Percentiles rank a stretch among this genome's conserved stretches.
Evolutionary conservation across 2,329 filamentous ascomycete species (phyloP).

Genomic region (Aspergillus clavatus): DNA sequence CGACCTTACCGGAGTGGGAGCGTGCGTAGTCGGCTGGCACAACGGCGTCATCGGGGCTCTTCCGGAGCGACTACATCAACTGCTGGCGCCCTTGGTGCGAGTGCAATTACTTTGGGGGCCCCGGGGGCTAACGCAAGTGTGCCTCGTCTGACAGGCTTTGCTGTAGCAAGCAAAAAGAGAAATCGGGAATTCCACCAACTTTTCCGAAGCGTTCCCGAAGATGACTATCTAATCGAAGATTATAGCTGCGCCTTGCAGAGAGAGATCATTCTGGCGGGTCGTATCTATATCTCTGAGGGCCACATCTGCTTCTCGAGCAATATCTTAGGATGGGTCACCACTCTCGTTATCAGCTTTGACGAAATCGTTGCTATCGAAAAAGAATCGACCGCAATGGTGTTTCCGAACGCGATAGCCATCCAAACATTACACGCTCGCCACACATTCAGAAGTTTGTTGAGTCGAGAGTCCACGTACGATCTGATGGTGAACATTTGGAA

Average conservation of each 20-base stretch:
- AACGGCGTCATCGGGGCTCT: constrained; percentile 73
- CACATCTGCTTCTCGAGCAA: constrained; percentile 99
- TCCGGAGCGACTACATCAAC: constrained; percentile 66
- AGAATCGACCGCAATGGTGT: constrained; percentile 88
- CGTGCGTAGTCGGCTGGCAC: constrained; percentile 59
- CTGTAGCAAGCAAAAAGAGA: constrained; percentile 90
- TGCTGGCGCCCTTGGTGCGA: constrained; percentile 68
- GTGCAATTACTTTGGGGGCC: constrained; percentile 64
- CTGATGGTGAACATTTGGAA: constrained; percentile 98
- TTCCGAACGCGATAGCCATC: constrained; percentile 96
- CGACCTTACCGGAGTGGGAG: constrained; percentile 61
- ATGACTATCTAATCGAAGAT: constrained; percentile 97
- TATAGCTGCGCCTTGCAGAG: constrained; percentile 95
- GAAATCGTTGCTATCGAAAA: constrained; percentile 97
- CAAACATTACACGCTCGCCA: constrained; percentile 93
- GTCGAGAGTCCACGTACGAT: constrained; percentile 92
- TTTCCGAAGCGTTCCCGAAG: constrained; percentile 95
- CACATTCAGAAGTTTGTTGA: constrained; percentile 91
- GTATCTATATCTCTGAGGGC: constrained; percentile 93
- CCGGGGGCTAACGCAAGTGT: constrained; percentile 54
- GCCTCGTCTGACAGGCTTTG: constrained; percentile 86
- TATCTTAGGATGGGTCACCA: constrained; percentile 96
- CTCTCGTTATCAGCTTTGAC: constrained; percentile 95
- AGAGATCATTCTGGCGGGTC: constrained; percentile 89
- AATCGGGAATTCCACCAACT: constrained; percentile 91